Evolutionary conservation across 345 rosid species (phyloP), one percentile per base, ranked within the genome.

Genomic region (Rubroshorea leprosula): DNA sequence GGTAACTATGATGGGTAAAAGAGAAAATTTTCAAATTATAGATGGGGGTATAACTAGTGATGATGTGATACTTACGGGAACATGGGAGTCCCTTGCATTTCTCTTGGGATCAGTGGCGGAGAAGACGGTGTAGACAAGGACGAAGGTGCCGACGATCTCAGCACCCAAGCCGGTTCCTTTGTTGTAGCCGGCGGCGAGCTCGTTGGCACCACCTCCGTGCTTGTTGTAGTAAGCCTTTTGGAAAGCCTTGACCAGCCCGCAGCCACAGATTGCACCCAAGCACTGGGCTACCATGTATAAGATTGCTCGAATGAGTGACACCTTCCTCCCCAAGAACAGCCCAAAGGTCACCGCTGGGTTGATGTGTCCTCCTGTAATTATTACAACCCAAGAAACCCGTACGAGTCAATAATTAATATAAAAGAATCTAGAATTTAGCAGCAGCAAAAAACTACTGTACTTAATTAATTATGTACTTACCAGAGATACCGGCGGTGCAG

Each of bases 401-500:
- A 6, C 41, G 41, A 35, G 12, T 35, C 9, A 35, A 35, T 6
- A 35, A 13, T 35, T 35, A 10, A 35, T 1, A 35, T 35, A 35
- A 1, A n/a, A n/a, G n/a, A n/a, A n/a, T n/a, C n/a, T n/a, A n/a
- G n/a, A n/a, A n/a, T n/a, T n/a, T n/a, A n/a, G n/a, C n/a, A n/a
- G n/a, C n/a, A n/a, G n/a, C n/a, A n/a, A n/a, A n/a, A n/a, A n/a
- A n/a, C n/a, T n/a, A n/a, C n/a, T n/a, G n/a, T n/a, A 43, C 5
- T 43, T 43, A 11, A 43, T 22, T 14, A 17, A 7, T 31, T 2
- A 22, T n/a, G 7, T 11, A 68, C 79, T 49, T n/a, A 89, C 97
- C 95, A 31, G 95, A 90, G 68, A 87, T 78, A 62, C 95, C 97
- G 5, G 95, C 93, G 4, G 95, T 87, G 78, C 95, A 90, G 79